Conservation (phyloP, 1,139 yeast species). For the Hyphopichia buzzinii region DNA sequence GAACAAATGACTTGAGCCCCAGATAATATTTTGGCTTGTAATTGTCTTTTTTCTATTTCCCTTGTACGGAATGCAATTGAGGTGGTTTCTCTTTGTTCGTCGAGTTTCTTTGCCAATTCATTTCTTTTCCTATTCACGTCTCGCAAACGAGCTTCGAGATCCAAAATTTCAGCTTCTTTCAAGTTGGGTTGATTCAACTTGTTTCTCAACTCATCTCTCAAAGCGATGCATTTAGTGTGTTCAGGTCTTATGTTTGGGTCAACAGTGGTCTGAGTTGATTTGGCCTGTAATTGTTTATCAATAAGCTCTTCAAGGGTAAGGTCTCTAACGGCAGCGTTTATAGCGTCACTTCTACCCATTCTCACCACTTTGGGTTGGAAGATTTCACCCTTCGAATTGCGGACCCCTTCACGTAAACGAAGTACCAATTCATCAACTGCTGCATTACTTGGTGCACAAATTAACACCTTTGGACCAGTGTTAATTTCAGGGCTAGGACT, state of each 20-base stretch:
- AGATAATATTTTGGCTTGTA: conserved; percentile 68
- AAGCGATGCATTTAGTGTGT: conserved; percentile 50
- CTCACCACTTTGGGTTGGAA: conserved; percentile 78
- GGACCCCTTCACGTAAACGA: conserved; percentile 75
- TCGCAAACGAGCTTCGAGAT: conserved; percentile 49
- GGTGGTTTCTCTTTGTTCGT: conserved; percentile 72
- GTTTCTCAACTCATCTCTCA: conserved; percentile 49
- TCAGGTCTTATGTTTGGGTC: conserved; percentile 52
- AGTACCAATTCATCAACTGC: conserved; percentile 97
- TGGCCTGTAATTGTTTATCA: conserved; percentile 57
- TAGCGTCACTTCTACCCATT: conserved; percentile 86
- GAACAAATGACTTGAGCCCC: conserved; percentile 90
- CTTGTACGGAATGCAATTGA: conserved; percentile 69
- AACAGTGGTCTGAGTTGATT: conserved; percentile 32
- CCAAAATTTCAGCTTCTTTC: conserved; percentile 37
- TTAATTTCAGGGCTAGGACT: conserved; percentile 9
- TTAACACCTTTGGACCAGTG: conserved; percentile 49
- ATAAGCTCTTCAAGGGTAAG: conserved; percentile 85
- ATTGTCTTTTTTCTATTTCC: conserved; percentile 73
- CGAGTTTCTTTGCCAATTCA: conserved; percentile 69
- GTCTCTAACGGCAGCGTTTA: conserved; percentile 78
- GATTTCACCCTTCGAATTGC: conserved; percentile 52
- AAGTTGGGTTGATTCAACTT: conserved; percentile 32
- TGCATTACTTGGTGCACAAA: conserved; percentile 99
- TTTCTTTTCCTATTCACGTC: conserved; percentile 60